A percentile compares a stretch with the other conserved stretches of the same genome.
Evolutionary conservation across 768 basidiomycete species (phyloP).

Genomic region (Pleurotus giganteus): DNA sequence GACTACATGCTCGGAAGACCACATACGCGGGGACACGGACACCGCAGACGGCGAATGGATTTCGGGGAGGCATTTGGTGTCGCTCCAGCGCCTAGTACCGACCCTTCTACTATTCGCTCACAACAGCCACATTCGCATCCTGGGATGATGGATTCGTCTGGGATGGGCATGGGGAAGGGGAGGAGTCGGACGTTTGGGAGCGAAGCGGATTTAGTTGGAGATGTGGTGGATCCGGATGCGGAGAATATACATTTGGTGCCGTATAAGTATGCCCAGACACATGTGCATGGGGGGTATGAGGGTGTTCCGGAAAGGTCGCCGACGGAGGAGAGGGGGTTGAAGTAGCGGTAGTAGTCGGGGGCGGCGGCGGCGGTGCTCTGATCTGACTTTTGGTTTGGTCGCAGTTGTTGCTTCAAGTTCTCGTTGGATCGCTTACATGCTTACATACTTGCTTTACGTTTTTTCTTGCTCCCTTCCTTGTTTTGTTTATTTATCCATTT

Average conservation of each 20-base stretch:
- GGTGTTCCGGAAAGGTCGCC: too few relatives aligned
- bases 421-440: too few relatives aligned
- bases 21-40: conserved; percentile 17
- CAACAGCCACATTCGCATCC: too few relatives aligned
- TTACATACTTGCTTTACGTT: too few relatives aligned
- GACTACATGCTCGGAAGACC: conserved; percentile 32
- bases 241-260: neutral
- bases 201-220: neutral
- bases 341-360: too few relatives aligned
- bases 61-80: conserved; percentile 42
- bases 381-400: too few relatives aligned
- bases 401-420: too few relatives aligned
- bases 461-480: too few relatives aligned
- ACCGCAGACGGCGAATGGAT: conserved; percentile 16
- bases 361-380: too few relatives aligned
- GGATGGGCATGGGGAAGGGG: neutral
- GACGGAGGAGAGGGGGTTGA: too few relatives aligned
- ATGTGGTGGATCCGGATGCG: neutral
- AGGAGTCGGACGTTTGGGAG: neutral
- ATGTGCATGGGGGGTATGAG: neutral
- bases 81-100: neutral
- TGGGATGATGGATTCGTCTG: neutral
- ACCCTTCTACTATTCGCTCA: neutral
- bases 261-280: neutral
- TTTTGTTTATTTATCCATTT: too few relatives aligned